Conservation (phyloP, 2,329 filamentous ascomycete genomes). For the Monosporascus sp. region DNA sequence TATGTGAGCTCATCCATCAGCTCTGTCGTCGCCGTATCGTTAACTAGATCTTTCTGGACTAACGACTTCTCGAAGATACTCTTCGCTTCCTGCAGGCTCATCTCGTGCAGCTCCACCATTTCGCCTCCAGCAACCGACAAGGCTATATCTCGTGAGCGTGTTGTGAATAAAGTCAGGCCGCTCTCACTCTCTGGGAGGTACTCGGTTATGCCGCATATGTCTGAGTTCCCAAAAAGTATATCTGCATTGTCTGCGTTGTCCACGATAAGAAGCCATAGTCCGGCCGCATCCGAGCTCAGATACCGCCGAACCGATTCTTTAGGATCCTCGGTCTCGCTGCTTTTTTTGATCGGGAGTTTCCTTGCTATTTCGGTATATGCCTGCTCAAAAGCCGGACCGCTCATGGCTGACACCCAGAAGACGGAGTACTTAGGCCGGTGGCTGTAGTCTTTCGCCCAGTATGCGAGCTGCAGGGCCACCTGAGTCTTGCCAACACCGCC, state of each 20-base stretch:
- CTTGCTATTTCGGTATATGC: constrained; percentile 29
- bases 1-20: constrained; percentile 28
- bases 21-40: constrained; percentile 7
- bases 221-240: constrained; percentile 13
- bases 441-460: constrained; percentile 25
- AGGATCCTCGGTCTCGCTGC: constrained; percentile 45
- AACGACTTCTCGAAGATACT: constrained; percentile 21
- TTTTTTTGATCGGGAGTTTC: constrained; percentile 24
- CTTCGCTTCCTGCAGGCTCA: constrained; percentile 21
- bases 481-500: constrained; percentile 38
- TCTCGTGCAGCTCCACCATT: constrained; percentile 22
- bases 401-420: constrained; percentile 38
- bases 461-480: constrained; percentile 33
- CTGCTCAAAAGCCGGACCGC: constrained; percentile 31
- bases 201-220: constrained; percentile 10
- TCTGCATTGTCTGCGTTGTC: constrained; percentile 36
- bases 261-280: constrained; percentile 34
- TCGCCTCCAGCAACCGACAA: constrained; percentile 15
- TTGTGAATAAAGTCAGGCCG: constrained; percentile 32
- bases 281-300: constrained; percentile 19
- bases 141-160: constrained; percentile 26
- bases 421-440: constrained; percentile 30
- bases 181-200: constrained; percentile 28
- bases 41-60: constrained; percentile 9
- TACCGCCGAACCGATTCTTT: constrained; percentile 50